Percentiles rank a stretch among this genome's conserved stretches.
These are phyloP conservation scores for Penicillium nordicum DNA, from an alignment of 2,329 filamentous ascomycete genomes.

Conservation along the genomic window DNA sequence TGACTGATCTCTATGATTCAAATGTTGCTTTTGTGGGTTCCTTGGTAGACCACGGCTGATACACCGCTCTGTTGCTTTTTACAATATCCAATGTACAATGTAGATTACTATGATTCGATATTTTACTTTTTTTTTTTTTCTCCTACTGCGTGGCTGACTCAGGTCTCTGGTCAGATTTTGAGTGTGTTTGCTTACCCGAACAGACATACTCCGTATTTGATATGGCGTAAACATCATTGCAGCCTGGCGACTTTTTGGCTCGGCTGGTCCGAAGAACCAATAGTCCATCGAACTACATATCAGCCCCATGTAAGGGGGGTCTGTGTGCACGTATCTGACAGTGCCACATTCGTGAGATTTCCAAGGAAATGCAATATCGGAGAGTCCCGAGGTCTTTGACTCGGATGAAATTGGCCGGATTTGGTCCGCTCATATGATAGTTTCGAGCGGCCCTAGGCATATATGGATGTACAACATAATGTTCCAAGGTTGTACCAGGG, in stretches of 20 bases:
- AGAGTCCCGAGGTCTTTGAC: neutral
- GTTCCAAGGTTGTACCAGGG: neutral
- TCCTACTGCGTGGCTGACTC: neutral
- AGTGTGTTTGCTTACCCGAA: neutral
- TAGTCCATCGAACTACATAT: neutral
- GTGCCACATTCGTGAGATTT: neutral
- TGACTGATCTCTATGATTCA: neutral
- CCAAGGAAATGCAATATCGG: neutral
- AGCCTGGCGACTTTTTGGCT: neutral
- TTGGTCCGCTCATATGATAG: neutral
- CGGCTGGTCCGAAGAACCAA: neutral
- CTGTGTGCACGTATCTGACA: neutral
- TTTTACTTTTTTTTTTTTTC: neutral
- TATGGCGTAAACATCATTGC: neutral
- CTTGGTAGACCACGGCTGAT: neutral
- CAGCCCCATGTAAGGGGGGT: neutral
- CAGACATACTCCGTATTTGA: neutral
- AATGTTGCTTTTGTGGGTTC: neutral
- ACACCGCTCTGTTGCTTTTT: neutral
- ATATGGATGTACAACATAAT: neutral
- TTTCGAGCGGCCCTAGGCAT: neutral
- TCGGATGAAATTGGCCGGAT: slow-evolving; percentile 22
- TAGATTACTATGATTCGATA: slow-evolving; percentile 1
- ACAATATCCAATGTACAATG: slow-evolving; percentile 1
- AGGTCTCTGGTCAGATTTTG: neutral